Evolutionary conservation across 257 asterid species (phyloP), one percentile per base, ranked within the genome.

Genomic region (Prunella vulgaris): DNA sequence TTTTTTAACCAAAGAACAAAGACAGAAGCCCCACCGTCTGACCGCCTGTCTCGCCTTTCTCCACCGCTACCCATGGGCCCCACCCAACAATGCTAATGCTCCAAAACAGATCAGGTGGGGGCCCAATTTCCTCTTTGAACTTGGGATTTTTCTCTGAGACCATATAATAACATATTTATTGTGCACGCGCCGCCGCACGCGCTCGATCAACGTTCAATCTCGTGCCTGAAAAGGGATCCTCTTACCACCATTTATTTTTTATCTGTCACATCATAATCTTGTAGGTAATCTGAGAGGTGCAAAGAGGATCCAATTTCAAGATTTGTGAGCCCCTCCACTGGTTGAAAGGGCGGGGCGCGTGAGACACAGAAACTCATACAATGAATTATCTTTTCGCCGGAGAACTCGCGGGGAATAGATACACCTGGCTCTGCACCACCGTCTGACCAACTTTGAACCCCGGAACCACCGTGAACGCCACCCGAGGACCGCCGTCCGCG

Each of bases 391-490:
- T 64, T 58, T 72, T 74, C 33, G 65, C 72, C 63, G 82, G 83
- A 22, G 84, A 65, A 14, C 35, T 74, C 17, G 67, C 71, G 37
- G 84, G 85, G 33, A 75, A 67, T 46, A 91, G 70, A 67, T 94
- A 94, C 6, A 94, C 99, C 84, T 89, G 97, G 79, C 99, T 85
- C 77, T 89, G 98, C 7, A 94, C 89, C 83, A 91, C 96, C 68
- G 86, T 78, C 53, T 66, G 78, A 0, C 99, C 98, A 3, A 91
- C 85, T 54, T 75, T 84, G 59, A 94, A 91, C 13, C 99, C 99
- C 10, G 98, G 99, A 21, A 91, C 97, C 74, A 94, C 99, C 80
- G 91, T 83, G 76, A 91, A 94, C 17, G 89, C 95, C 83, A 85
- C 99, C 81, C 77, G 70, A 30, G 73, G 67, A 0, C 79, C 93